Conservation (phyloP, 2,329 filamentous ascomycete genomes). For the Alternaria dauci region DNA sequence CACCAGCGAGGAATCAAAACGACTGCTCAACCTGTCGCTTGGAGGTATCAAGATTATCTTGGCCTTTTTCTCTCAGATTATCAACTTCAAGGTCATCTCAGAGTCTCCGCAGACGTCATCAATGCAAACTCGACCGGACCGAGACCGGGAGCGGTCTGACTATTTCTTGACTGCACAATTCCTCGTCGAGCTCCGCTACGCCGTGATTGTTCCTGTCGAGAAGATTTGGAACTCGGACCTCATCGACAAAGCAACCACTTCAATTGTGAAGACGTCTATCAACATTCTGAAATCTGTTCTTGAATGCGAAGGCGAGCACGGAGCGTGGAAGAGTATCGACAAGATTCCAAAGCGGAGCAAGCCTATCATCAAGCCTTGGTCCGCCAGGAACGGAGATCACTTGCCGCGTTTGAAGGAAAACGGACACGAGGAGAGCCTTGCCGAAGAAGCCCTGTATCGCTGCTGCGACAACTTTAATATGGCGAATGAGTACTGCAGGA, state of each 20-base stretch:
- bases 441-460: constrained; percentile 81
- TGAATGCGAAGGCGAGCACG: constrained; percentile 76
- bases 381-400: constrained; percentile 57
- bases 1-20: constrained; percentile 54
- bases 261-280: constrained; percentile 79
- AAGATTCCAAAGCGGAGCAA: constrained; percentile 61
- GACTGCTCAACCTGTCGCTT: constrained; percentile 58
- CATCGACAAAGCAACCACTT: constrained; percentile 79
- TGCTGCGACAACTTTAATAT: constrained; percentile 71
- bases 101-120: constrained; percentile 73
- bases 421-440: constrained; percentile 68
- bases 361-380: constrained; percentile 61
- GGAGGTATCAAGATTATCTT: constrained; percentile 82
- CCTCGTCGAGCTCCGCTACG: constrained; percentile 83
- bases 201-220: constrained; percentile 77
- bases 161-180: constrained; percentile 77
- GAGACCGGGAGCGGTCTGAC: constrained; percentile 65
- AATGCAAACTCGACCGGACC: constrained; percentile 61
- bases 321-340: constrained; percentile 69
- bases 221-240: constrained; percentile 86
- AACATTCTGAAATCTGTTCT: constrained; percentile 83
- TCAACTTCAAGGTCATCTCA: constrained; percentile 79
- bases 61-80: constrained; percentile 78
- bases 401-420: constrained; percentile 55
- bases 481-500: constrained; percentile 78